A percentile compares a stretch with the other conserved stretches of the same genome.
phyloP scores from a whole-genome alignment of 176 grass and related monocot species.

The Zea luxurians region DNA sequence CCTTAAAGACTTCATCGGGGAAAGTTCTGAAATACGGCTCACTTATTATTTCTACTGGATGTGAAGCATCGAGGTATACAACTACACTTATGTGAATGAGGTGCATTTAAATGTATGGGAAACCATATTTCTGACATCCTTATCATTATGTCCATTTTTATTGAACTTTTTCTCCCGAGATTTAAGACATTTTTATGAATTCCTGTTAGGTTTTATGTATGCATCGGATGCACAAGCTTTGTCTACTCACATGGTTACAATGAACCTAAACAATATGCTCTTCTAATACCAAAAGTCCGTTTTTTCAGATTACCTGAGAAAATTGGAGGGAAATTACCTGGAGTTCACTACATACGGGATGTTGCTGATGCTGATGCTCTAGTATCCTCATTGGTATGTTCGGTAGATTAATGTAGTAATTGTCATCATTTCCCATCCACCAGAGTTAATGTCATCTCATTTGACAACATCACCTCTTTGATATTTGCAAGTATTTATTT shows the following conservation, averaged over 20 bases:
- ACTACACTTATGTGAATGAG: not conserved
- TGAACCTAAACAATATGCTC: conserved; percentile 12
- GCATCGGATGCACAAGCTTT: conserved; percentile 5
- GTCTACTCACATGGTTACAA: not conserved
- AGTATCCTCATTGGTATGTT: conserved; percentile 85
- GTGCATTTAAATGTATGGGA: conserved; percentile 1
- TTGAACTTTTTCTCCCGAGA: not conserved
- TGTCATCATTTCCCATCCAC: not conserved
- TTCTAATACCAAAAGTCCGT: conserved; percentile 6
- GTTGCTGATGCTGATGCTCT: conserved; percentile 91
- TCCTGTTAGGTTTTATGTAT: not conserved
- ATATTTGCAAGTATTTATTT: conserved; percentile 18
- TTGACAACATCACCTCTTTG: conserved; percentile 12
- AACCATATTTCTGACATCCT: conserved; percentile 11
- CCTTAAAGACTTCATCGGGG: conserved; percentile 75
- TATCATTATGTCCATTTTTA: conserved; percentile 6
- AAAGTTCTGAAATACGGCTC: conserved; percentile 92
- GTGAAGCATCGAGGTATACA: conserved; percentile 64
- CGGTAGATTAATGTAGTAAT: not conserved
- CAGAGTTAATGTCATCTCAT: conserved; percentile 9
- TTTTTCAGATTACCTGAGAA: conserved; percentile 74
- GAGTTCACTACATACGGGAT: conserved; percentile 88
- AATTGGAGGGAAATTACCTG: conserved; percentile 76
- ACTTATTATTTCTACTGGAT: conserved; percentile 91
- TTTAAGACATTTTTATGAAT: not conserved